Conservation (phyloP, 1,284 basidiomycete species). For the Austropuccinia psidii region DNA sequence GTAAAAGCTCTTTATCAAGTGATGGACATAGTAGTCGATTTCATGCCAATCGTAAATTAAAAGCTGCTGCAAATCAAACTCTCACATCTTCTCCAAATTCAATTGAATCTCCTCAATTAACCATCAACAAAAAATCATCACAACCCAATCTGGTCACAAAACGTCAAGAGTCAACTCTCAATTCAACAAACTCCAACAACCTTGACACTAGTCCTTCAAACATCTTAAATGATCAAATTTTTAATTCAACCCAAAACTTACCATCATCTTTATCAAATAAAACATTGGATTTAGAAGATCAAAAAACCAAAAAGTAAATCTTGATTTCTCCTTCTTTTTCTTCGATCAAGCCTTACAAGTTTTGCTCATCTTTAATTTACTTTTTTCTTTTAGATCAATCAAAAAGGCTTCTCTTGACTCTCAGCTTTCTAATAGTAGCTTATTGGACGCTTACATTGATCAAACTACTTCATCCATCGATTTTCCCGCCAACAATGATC, state of each 20-base stretch:
- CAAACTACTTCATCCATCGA: background rate
- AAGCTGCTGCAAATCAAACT: too few relatives aligned
- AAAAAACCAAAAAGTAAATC: background rate
- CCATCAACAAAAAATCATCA: constrained; percentile 46
- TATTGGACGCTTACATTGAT: constrained; percentile 18
- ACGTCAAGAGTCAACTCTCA: constrained; percentile 21
- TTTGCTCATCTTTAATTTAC: background rate
- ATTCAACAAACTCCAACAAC: constrained; percentile 39
- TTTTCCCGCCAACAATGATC: background rate
- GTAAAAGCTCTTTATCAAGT: constrained; percentile 69
- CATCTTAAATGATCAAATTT: constrained; percentile 17
- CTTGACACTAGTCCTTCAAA: constrained; percentile 40
- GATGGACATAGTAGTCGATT: constrained; percentile 76
- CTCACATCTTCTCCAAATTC: constrained; percentile 48
- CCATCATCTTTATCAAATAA: background rate
- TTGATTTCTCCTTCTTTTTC: background rate
- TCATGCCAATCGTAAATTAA: constrained; percentile 40
- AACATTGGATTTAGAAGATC: background rate
- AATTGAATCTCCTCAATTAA: constrained; percentile 53
- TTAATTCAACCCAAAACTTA: background rate
- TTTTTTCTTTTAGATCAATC: constrained; percentile 5
- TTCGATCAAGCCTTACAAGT: too few relatives aligned
- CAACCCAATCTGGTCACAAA: constrained; percentile 40
- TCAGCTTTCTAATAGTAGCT: constrained; percentile 20
- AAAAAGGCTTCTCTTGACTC: constrained; percentile 11